Evolutionary conservation across 1,284 basidiomycete species (phyloP), one percentile per base, ranked within the genome.

Genomic region (Sparassis latifolia): DNA sequence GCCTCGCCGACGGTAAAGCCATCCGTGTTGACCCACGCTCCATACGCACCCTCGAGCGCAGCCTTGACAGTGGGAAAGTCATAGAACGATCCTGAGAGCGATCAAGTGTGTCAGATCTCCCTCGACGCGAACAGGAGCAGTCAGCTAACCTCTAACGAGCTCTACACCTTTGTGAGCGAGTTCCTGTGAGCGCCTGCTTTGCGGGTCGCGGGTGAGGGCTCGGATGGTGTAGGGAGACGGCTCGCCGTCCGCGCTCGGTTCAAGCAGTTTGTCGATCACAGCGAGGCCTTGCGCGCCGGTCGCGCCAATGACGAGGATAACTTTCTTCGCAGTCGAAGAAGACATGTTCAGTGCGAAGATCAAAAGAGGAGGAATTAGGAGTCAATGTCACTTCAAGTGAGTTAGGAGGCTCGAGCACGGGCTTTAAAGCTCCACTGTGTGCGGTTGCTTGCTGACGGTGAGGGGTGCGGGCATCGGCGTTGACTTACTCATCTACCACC

Each of bases 221-320:
- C 76, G 71, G 2, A 79, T 64, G 4, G 63, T 58, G 58, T 76
- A 79, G 0, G 74, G 74, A 10, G 74, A 74, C 2, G 73, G 68
- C 4, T 64, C 58, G 4, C 73, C 74, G 49, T 74, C 68, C 29
- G 60, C 50, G 44, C 54, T 55, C 2, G 67, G 68, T 9, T 63
- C 65, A 30, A 78, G 67, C 10, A 78, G 62, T 30, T 67, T 69
- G 52, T 74, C 65, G 42, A 78, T 68, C 50, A 77, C 71, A 28
- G 70, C 68, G 35, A 73, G 58, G 12, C 77, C 77, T 53, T 78
- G 77, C 2, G 71, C 73, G 43, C 77, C 76, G 31, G 77, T 79
- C 2, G 72, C 77, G 38, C 77, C 76, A 41, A 78, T 69, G 50
- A 79, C 74, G 50, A 77, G 69, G 55, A 79, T 75, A 55, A 72